Conservation (phyloP, 495 filamentous ascomycete genomes). For the Baudoinia panamericana region DNA sequence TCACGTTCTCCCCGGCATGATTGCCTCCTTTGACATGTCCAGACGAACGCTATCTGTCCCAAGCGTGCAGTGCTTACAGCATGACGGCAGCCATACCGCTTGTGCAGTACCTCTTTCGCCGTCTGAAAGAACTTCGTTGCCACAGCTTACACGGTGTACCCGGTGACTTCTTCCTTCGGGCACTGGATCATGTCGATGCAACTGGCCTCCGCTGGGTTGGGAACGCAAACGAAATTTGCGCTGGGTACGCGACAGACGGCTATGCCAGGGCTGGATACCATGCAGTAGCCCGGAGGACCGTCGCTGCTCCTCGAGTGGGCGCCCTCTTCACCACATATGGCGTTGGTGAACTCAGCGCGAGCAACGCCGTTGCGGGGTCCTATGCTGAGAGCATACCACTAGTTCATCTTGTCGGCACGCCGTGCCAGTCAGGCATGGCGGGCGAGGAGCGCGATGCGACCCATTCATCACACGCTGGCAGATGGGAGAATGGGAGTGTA, state of each 20-base stretch:
- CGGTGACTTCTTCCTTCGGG: conserved; percentile 37
- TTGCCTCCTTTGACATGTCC: too few species aligned
- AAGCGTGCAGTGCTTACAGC: too few species aligned
- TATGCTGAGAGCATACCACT: conserved; percentile 66
- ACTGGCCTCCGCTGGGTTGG: conserved; percentile 51
- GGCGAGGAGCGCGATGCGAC: conserved; percentile 40
- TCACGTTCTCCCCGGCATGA: too few species aligned
- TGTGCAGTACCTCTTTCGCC: conserved; percentile 43
- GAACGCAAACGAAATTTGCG: conserved; percentile 57
- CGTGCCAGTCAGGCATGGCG: conserved; percentile 19
- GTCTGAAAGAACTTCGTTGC: conserved; percentile 49
- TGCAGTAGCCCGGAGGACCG: background rate
- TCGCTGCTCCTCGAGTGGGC: conserved; percentile 31
- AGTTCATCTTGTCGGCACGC: conserved; percentile 70
- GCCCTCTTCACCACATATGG: conserved; percentile 69
- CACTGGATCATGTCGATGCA: conserved; percentile 50
- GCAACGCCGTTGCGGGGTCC: conserved; percentile 56
- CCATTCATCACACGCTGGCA: conserved; percentile 89
- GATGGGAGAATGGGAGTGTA: conserved; percentile 88
- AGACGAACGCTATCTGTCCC: too few species aligned
- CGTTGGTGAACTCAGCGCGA: conserved; percentile 54
- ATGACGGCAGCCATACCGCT: background rate
- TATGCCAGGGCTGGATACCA: conserved; percentile 41
- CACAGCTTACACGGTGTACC: conserved; percentile 53
- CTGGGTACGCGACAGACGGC: conserved; percentile 59